phyloP scores from a whole-genome alignment of 768 basidiomycete genomes.

The Rhizopogon vesiculosus region DNA sequence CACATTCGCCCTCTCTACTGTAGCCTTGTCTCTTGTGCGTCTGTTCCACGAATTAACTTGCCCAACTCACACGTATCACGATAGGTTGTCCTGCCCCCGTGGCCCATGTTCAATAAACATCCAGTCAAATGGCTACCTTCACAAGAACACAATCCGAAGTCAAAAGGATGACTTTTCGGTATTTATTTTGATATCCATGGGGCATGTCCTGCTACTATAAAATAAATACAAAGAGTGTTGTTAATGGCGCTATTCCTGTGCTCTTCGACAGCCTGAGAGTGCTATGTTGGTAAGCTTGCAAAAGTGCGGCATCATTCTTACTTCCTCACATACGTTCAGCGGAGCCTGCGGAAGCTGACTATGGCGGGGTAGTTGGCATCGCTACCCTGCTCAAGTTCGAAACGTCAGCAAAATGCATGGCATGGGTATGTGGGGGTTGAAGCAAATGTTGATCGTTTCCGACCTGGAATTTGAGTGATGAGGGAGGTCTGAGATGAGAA shows the following conservation, averaged over 20 bases:
- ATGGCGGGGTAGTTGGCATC: background rate
- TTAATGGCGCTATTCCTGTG: background rate
- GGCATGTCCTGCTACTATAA: background rate
- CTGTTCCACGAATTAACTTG: background rate
- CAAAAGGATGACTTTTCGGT: conserved; percentile 9
- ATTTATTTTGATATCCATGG: background rate
- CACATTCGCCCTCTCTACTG: background rate
- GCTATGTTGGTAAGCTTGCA: background rate
- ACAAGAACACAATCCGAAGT: conserved; percentile 18
- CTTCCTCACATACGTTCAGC: background rate
- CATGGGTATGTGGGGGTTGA: no score
- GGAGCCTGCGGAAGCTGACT: background rate
- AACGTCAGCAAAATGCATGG: background rate
- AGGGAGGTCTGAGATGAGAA: background rate
- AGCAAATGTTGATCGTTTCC: no score
- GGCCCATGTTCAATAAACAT: conserved; percentile 61
- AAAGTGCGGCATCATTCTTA: background rate
- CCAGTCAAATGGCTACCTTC: conserved; percentile 58
- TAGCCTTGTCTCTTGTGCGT: conserved; percentile 1
- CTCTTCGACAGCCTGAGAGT: conserved; percentile 3
- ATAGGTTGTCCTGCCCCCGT: conserved; percentile 63
- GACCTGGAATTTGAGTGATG: no score
- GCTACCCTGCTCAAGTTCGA: background rate
- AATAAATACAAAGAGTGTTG: background rate
- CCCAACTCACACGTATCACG: background rate